These are phyloP conservation scores for Gleditsia sinensis DNA, from an alignment of 306 rosid genomes.

Conservation along the genomic window DNA sequence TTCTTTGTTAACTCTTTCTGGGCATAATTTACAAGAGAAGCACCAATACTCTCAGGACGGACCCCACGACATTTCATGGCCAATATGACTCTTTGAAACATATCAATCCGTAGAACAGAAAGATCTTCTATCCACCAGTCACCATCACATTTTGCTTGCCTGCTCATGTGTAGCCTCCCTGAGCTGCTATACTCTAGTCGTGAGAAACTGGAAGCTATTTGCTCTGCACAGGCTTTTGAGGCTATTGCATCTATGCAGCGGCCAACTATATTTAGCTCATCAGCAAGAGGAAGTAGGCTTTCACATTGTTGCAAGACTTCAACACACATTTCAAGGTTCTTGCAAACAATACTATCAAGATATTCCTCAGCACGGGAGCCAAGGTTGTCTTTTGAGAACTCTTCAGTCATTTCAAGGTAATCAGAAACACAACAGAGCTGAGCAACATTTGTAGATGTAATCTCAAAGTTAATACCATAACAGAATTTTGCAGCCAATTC, in stretches of 20 bases:
- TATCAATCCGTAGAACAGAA: conserved; percentile 81
- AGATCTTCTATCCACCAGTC: conserved; percentile 99
- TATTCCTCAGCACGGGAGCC: conserved; percentile 85
- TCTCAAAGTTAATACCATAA: conserved; percentile 95
- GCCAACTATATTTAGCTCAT: conserved; percentile 71
- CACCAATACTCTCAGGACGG: conserved; percentile 92
- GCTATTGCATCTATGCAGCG: conserved; percentile 97
- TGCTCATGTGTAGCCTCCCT: conserved; percentile 93
- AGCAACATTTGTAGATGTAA: conserved; percentile 80
- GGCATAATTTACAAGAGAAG: conserved; percentile 83
- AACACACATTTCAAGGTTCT: conserved; percentile 93
- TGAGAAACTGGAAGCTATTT: conserved; percentile 97
- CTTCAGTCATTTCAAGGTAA: conserved; percentile 95
- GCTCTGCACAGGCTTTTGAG: conserved; percentile 94
- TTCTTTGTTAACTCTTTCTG: conserved; percentile 87
- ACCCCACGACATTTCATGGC: conserved; percentile 99
- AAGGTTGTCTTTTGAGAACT: conserved; percentile 86
- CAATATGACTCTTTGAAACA: conserved; percentile 80
- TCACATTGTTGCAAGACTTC: conserved; percentile 94
- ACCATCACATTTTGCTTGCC: conserved; percentile 80
- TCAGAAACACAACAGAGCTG: conserved; percentile 88
- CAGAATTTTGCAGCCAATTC: conserved; percentile 96
- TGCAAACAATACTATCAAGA: conserved; percentile 75
- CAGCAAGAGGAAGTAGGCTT: conserved; percentile 80
- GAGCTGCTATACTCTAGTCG: conserved; percentile 97